A percentile compares a stretch with the other conserved stretches of the same genome.
Conservation (phyloP, 192 early-diverging fungal species). For the Pilaira anomala region DNA sequence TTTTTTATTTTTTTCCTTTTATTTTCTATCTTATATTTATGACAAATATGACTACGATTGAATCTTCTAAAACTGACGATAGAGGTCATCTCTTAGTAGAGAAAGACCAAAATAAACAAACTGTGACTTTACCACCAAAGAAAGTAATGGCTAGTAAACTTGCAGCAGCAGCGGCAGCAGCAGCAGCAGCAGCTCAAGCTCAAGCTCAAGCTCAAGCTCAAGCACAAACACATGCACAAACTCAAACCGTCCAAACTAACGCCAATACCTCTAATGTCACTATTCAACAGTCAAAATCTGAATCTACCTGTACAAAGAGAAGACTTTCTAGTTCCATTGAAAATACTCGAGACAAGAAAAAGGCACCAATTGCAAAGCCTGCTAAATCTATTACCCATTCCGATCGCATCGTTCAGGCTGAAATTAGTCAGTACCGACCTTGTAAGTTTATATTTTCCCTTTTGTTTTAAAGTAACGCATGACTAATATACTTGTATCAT, state of each 20-base stretch:
- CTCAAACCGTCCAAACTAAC: background rate
- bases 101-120: slow-evolving; percentile 16
- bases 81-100: background rate
- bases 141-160: slow-evolving; percentile 18
- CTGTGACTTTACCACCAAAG: slow-evolving; percentile 15
- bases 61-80: slow-evolving; percentile 10
- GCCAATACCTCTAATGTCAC: background rate
- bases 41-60: slow-evolving; percentile 14
- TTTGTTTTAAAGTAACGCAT: too few relatives aligned
- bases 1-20: too few relatives aligned
- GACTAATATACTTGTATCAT: too few relatives aligned
- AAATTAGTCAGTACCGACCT: slow-evolving; percentile 40
- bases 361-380: background rate
- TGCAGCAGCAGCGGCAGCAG: slow-evolving; percentile 9
- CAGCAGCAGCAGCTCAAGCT: background rate
- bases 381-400: slow-evolving; percentile 40
- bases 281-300: background rate
- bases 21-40: too few relatives aligned
- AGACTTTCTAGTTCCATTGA: slow-evolving; percentile 2
- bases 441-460: slow-evolving; percentile 34
- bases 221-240: too few relatives aligned
- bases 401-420: slow-evolving; percentile 41
- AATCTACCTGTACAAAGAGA: background rate
- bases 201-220: too few relatives aligned
- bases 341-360: slow-evolving; percentile 4